These are phyloP conservation scores for Pythium monospermum DNA, from an alignment of 352 stramenopile genomes.

Conservation along the genomic window DNA sequence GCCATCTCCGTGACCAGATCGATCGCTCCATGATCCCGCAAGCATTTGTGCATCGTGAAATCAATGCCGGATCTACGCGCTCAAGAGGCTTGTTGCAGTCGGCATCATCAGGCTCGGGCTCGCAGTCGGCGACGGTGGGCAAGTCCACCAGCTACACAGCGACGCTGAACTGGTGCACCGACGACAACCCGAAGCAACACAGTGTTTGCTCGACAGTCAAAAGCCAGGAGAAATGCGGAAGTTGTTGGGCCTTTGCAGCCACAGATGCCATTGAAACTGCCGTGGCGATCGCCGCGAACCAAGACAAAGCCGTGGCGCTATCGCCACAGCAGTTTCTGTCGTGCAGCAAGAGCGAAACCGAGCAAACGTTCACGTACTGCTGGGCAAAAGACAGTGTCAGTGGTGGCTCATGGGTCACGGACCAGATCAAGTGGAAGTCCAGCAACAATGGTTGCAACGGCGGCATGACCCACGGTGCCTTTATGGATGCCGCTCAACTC, in stretches of 20 bases:
- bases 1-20: slow-evolving; percentile 44
- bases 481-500: slow-evolving; percentile 63
- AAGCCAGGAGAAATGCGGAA: slow-evolving; percentile 78
- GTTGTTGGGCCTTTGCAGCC: slow-evolving; percentile 75
- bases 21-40: slow-evolving; percentile 41
- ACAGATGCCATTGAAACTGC: slow-evolving; percentile 76
- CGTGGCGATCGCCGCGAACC: slow-evolving; percentile 57
- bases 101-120: slow-evolving; percentile 21
- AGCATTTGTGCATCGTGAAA: slow-evolving; percentile 55
- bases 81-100: slow-evolving; percentile 24
- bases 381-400: slow-evolving; percentile 43
- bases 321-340: slow-evolving; percentile 76
- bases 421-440: slow-evolving; percentile 70
- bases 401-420: slow-evolving; percentile 50
- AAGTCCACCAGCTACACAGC: slow-evolving; percentile 18
- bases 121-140: slow-evolving; percentile 10
- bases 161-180: slow-evolving; percentile 68
- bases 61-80: slow-evolving; percentile 22
- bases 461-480: slow-evolving; percentile 78
- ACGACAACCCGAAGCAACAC: slow-evolving; percentile 51
- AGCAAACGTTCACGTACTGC: slow-evolving; percentile 74
- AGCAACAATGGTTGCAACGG: slow-evolving; percentile 73
- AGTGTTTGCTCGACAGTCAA: slow-evolving; percentile 75
- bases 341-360: slow-evolving; percentile 58
- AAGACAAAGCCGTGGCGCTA: slow-evolving; percentile 50